Percentiles rank a stretch among this genome's conserved stretches.
phyloP scores from a whole-genome alignment of 2,329 filamentous ascomycete genomes.

The Neodidymelliopsis sp. region DNA sequence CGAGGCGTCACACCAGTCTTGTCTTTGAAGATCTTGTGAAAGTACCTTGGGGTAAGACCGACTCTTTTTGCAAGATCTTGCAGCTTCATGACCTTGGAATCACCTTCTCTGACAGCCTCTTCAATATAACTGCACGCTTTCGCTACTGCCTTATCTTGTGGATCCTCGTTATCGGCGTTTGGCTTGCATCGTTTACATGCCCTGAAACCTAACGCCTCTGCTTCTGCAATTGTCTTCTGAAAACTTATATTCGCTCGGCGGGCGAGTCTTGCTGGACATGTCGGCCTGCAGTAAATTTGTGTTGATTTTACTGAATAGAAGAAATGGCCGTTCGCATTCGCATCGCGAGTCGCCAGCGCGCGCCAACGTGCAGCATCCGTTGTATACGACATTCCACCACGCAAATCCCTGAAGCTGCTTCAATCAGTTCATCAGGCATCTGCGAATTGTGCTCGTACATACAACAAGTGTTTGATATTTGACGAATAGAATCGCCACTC shows the following conservation, averaged over 20 bases:
- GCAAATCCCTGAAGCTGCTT: background rate
- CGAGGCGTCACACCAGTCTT: constrained; percentile 62
- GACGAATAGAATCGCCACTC: background rate
- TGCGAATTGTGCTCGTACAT: background rate
- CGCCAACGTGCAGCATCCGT: constrained; percentile 47
- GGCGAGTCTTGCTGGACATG: constrained; percentile 67
- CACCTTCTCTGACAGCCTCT: constrained; percentile 27
- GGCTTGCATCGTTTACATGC: constrained; percentile 67
- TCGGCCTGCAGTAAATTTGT: constrained; percentile 67
- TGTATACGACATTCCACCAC: constrained; percentile 34
- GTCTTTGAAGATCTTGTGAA: constrained; percentile 66
- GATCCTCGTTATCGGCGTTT: constrained; percentile 50
- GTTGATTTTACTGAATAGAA: constrained; percentile 66
- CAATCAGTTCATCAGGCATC: background rate
- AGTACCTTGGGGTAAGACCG: constrained; percentile 64
- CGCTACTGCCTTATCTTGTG: constrained; percentile 54
- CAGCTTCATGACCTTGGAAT: constrained; percentile 45
- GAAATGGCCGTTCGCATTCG: constrained; percentile 55
- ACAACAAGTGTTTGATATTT: background rate
- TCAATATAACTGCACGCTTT: constrained; percentile 47
- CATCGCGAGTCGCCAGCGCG: constrained; percentile 56
- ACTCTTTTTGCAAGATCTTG: constrained; percentile 60
- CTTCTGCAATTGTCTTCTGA: constrained; percentile 56
- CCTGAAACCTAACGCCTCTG: constrained; percentile 60
- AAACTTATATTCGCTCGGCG: constrained; percentile 65